These are phyloP conservation scores for Cercophora scortea DNA, from an alignment of 495 filamentous ascomycete species.

Conservation along the genomic window DNA sequence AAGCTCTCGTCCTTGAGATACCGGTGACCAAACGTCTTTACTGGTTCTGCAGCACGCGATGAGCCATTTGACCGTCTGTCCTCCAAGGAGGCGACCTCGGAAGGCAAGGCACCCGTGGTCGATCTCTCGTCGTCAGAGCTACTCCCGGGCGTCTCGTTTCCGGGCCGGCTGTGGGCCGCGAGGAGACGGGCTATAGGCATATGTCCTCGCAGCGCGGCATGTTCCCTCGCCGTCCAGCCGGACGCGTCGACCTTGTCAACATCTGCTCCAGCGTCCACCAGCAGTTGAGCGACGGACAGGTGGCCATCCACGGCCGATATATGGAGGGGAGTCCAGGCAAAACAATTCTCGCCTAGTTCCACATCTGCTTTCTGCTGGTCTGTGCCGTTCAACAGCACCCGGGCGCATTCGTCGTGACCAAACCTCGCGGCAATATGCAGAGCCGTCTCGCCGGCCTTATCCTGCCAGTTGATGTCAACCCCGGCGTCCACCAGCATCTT, in stretches of 20 bases:
- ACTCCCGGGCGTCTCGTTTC: conserved; percentile 13
- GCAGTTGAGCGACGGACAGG: conserved; percentile 55
- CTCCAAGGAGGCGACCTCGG: conserved; percentile 44
- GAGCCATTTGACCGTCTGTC: conserved; percentile 37
- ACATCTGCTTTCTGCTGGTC: conserved; percentile 62
- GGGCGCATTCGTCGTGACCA: conserved; percentile 73
- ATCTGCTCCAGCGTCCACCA: conserved; percentile 71
- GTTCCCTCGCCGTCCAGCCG: conserved; percentile 92
- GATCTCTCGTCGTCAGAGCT: conserved; percentile 27
- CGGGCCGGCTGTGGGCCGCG: conserved; percentile 26
- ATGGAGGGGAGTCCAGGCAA: conserved; percentile 90
- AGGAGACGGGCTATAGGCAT: conserved; percentile 66
- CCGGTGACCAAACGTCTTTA: conserved; percentile 93
- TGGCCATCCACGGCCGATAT: conserved; percentile 85
- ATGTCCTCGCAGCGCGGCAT: conserved; percentile 84
- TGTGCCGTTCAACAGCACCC: conserved; percentile 62
- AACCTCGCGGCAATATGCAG: conserved; percentile 88
- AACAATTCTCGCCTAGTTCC: conserved; percentile 74
- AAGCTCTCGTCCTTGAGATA: conserved; percentile 86
- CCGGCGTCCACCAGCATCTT: conserved; percentile 81
- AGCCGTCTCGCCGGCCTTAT: conserved; percentile 87
- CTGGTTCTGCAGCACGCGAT: conserved; percentile 52
- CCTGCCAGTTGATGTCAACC: conserved; percentile 89
- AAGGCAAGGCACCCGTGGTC: conserved; percentile 31
- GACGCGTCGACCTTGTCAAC: conserved; percentile 68